A percentile compares a stretch with the other conserved stretches of the same genome.
phyloP scores from a whole-genome alignment of 1,139 yeast species.

The Suhomyces maxii region DNA sequence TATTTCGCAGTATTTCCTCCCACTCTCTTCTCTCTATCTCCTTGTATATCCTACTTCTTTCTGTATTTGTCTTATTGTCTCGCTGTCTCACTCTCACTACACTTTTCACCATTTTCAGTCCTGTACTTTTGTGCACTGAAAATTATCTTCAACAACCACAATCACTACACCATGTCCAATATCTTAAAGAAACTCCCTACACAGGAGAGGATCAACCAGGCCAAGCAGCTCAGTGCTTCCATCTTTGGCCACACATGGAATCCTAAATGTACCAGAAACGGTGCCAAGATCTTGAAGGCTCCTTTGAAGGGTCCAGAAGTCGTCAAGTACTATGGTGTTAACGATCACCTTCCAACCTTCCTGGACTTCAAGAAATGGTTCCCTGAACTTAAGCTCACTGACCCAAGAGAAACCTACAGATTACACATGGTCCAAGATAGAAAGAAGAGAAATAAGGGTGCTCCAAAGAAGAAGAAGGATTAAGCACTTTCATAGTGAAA shows the following conservation, averaged over 20 bases:
- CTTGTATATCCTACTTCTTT: neutral
- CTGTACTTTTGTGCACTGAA: neutral
- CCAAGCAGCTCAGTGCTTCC: slow-evolving; percentile 57
- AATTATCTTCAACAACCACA: neutral
- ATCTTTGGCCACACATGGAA: slow-evolving; percentile 58
- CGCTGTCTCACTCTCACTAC: too few relatives aligned
- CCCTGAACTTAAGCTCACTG: slow-evolving; percentile 61
- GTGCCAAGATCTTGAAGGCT: slow-evolving; percentile 69
- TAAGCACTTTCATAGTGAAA: neutral
- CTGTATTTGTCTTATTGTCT: neutral
- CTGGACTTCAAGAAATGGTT: slow-evolving; percentile 58
- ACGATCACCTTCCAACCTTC: slow-evolving; percentile 61
- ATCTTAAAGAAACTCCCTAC: slow-evolving; percentile 25
- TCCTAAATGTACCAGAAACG: slow-evolving; percentile 71
- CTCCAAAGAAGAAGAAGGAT: slow-evolving; percentile 69
- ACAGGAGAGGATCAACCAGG: slow-evolving; percentile 51
- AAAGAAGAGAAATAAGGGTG: slow-evolving; percentile 90
- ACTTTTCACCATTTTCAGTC: neutral
- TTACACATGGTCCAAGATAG: slow-evolving; percentile 63
- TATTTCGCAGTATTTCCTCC: neutral
- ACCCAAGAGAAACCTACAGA: slow-evolving; percentile 74
- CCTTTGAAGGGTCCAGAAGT: slow-evolving; percentile 76
- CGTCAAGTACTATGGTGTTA: slow-evolving; percentile 74
- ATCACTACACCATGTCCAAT: slow-evolving; percentile 13
- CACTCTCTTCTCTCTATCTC: neutral